Conservation (phyloP, 1,284 basidiomycete genomes). For the Boletus albobrunnescens region DNA sequence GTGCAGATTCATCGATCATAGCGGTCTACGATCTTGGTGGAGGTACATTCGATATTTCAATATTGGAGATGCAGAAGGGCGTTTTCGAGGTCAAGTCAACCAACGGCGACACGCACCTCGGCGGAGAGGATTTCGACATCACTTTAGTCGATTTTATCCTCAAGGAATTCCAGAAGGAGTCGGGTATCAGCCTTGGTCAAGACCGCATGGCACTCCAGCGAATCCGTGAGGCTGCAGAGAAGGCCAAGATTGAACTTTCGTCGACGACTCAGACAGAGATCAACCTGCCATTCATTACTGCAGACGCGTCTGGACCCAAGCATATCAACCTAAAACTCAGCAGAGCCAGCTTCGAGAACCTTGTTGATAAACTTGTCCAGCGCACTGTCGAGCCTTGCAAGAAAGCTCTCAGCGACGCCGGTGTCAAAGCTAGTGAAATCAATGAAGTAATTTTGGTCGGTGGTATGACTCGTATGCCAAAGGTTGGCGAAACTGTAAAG, state of each 20-base stretch:
- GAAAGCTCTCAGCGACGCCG: conserved; percentile 90
- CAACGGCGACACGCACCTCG: conserved; percentile 97
- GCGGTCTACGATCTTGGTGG: conserved; percentile 97
- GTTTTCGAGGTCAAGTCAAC: conserved; percentile 99
- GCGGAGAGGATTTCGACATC: conserved; percentile 98
- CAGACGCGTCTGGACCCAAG: conserved; percentile 90
- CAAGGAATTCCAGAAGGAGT: conserved; percentile 92
- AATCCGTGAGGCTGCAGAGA: conserved; percentile 97
- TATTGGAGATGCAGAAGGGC: conserved; percentile 98
- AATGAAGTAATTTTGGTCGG: conserved; percentile 97
- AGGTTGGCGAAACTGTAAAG: conserved; percentile 89
- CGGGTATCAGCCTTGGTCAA: conserved; percentile 73
- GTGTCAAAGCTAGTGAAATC: conserved; percentile 88
- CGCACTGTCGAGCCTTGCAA: conserved; percentile 96
- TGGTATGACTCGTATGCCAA: conserved; percentile 98
- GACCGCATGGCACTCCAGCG: conserved; percentile 99
- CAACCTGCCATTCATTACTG: conserved; percentile 96
- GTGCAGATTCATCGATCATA: conserved; percentile 78
- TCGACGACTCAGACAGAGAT: conserved; percentile 93
- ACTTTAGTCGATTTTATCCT: conserved; percentile 85
- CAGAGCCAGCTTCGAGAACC: conserved; percentile 85
- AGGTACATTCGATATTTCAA: conserved; percentile 97
- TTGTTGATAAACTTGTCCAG: conserved; percentile 81
- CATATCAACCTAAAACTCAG: conserved; percentile 92
- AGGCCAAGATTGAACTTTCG: conserved; percentile 98